Base-by-base conservation (phyloP, 2,329 filamentous ascomycete species). In the Aspergillus sp. region DNA sequence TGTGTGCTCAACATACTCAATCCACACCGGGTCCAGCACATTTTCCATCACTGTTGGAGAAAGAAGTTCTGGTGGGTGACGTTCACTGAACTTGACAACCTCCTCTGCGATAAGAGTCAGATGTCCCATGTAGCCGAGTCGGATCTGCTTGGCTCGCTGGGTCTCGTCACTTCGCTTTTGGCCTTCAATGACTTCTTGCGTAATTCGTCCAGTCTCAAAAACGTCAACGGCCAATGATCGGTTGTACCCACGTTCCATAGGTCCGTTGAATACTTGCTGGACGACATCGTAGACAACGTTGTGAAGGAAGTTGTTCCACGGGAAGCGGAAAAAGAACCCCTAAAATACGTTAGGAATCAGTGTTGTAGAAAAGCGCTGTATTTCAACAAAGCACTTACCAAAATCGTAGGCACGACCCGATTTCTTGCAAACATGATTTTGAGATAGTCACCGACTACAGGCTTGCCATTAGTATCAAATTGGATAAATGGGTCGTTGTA, bases 221-320 rank as follows among this genome's bases (percentile, higher is more conserved):
- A 98, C 81, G 53, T 95, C 91, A 47, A 96, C 85, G 9, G 93
- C 91, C 40, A 98, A 74, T 38, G 82, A 85, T 8, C 88, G 84
- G 67, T 98, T 98, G 70, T 86, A 96, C 27, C 93, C 90, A 47
- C 90, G 86, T 56, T 97, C 91, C 87, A 98, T 95, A 0, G 90
- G 90, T 7, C 93, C 93, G 62, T 98, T 98, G 68, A 98, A 97
- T 1, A 98, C 93, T 72, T 98, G 93, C 66, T 98, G 93, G 35
- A 98, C 88, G 60, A 98, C 90, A 65, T 98, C 93, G 64, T 98
- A 98, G 38, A 98, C 93, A 35, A 98, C 93, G 61, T 98, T 98
- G 70, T 98, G 93, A 36, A 98, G 78, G 62, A 98, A 98, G 66
- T 98, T 98, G 69, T 98, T 98, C 93, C 93, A 98, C 1, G 93